A percentile compares a stretch with the other conserved stretches of the same genome.
Conservation (phyloP, 768 basidiomycete genomes). For the Cystofilobasidium ferigula region DNA sequence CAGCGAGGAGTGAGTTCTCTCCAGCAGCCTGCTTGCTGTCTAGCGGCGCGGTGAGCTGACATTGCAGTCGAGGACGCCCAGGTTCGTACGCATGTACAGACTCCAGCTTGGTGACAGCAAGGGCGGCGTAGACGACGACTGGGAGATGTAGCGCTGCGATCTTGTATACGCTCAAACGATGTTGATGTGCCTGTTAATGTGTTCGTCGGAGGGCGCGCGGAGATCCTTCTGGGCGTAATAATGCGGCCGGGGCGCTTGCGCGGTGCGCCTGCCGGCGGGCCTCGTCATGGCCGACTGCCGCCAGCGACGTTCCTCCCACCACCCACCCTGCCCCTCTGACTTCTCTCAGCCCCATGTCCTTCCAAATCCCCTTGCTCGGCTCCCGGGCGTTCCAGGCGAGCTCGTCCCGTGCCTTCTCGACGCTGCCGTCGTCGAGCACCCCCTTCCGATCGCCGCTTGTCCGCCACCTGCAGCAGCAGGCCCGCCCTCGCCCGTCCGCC, state of each 20-base stretch:
- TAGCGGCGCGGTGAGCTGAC: not conserved
- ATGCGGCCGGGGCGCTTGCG: too few relatives aligned
- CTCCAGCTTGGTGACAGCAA: conserved; percentile 1
- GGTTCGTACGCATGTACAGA: conserved; percentile 19
- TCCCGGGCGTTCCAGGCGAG: not conserved
- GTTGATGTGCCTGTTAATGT: too few relatives aligned
- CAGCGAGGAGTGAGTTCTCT: conserved; percentile 44
- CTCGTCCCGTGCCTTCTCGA: not conserved
- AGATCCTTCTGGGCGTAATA: too few relatives aligned
- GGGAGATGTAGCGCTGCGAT: too few relatives aligned
- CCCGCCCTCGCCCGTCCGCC: not conserved
- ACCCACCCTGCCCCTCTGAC: not conserved
- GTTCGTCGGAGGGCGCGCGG: too few relatives aligned
- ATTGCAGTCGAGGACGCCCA: not conserved
- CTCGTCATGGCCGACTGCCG: too few relatives aligned
- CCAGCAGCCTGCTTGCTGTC: not conserved
- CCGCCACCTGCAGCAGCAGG: conserved; percentile 3
- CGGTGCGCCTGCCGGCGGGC: too few relatives aligned
- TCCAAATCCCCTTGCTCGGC: not conserved
- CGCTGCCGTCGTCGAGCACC: not conserved
- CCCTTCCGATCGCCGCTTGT: not conserved
- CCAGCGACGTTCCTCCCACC: not conserved
- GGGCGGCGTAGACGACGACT: conserved; percentile 1
- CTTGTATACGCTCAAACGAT: too few relatives aligned
- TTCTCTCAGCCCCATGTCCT: not conserved